Percentiles rank a stretch among this genome's conserved stretches.
phyloP scores from a whole-genome alignment of 768 basidiomycete species.

The Pulveroboletus sp. region DNA sequence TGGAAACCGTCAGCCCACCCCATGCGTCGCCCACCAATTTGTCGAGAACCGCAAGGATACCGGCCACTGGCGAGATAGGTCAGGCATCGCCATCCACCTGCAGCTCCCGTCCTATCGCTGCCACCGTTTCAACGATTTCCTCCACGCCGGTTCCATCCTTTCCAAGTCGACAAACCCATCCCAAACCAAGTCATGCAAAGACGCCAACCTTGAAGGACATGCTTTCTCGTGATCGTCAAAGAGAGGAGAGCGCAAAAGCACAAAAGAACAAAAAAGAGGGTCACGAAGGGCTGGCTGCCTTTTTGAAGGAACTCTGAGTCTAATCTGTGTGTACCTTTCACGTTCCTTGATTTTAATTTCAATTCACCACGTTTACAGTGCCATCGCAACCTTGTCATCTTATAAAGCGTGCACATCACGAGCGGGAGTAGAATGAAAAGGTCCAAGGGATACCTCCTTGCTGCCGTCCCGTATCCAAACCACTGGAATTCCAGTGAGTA shows the following conservation, averaged over 20 bases:
- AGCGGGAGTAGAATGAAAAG: background rate
- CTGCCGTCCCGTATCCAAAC: no score
- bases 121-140: background rate
- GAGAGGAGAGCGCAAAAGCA: conserved; percentile 30
- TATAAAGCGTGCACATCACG: no score
- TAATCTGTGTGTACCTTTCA: conserved; percentile 5
- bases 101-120: background rate
- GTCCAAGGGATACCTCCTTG: background rate
- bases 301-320: conserved; percentile 34
- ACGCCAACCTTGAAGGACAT: conserved; percentile 59
- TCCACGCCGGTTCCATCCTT: background rate
- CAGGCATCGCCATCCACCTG: background rate
- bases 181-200: conserved; percentile 34
- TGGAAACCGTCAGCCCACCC: background rate
- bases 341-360: background rate
- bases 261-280: conserved; percentile 22
- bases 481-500: background rate
- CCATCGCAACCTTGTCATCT: background rate
- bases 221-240: conserved; percentile 57
- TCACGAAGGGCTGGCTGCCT: conserved; percentile 49
- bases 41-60: background rate
- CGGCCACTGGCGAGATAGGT: background rate
- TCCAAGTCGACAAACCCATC: conserved; percentile 31
- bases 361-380: background rate
- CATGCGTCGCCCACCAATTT: background rate